A percentile compares a stretch with the other conserved stretches of the same genome.
These are phyloP conservation scores for Peronospora farinosa DNA, from an alignment of 352 stramenopile genomes.

Conservation along the genomic window DNA sequence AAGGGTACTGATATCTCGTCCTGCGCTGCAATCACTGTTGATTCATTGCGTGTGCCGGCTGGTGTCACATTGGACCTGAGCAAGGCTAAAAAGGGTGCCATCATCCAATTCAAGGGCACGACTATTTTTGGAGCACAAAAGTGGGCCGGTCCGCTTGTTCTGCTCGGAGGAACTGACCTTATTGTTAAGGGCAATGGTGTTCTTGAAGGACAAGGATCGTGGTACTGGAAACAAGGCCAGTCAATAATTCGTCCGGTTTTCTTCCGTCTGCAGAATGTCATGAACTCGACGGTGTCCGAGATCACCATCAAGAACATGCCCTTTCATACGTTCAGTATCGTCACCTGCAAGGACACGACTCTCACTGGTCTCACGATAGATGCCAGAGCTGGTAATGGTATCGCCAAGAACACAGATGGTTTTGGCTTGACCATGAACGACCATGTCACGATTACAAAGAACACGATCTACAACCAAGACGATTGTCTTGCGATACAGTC, in stretches of 20 bases:
- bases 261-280: constrained; percentile 23
- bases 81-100: not conserved
- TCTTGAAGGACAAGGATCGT: not conserved
- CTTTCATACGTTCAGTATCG: constrained; percentile 29
- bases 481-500: constrained; percentile 1
- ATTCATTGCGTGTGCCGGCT: not conserved
- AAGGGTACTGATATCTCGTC: constrained; percentile 1
- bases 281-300: constrained; percentile 18
- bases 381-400: not conserved
- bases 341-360: constrained; percentile 15
- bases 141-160: not conserved
- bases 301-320: constrained; percentile 32
- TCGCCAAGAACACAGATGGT: not conserved
- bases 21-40: not conserved
- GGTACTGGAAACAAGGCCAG: constrained; percentile 30
- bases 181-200: not conserved
- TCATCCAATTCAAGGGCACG: not conserved
- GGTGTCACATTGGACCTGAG: not conserved
- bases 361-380: not conserved
- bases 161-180: not conserved
- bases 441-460: not conserved
- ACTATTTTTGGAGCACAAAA: not conserved
- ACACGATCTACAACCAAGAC: not conserved
- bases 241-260: constrained; percentile 31
- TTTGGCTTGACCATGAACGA: constrained; percentile 1